These are phyloP conservation scores for Rhynchosporium graminicola DNA, from an alignment of 2,329 filamentous ascomycete species.

Conservation along the genomic window DNA sequence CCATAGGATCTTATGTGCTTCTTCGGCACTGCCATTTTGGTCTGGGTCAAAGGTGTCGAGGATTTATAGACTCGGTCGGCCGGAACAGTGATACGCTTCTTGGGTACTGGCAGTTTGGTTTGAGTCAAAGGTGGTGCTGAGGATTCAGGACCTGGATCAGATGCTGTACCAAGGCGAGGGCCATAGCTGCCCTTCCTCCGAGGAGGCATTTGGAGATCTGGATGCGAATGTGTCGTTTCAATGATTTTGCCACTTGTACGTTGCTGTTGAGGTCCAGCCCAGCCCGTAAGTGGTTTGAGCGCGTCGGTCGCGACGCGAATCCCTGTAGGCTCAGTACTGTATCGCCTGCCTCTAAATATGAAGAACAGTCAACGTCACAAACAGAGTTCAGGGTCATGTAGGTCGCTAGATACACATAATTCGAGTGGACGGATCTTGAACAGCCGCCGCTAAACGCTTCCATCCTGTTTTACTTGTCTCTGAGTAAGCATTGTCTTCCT, in stretches of 20 bases:
- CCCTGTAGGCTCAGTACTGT: background rate
- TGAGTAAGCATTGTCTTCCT: too few species aligned
- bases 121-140: background rate
- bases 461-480: too few species aligned
- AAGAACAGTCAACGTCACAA: background rate
- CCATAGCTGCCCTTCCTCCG: background rate
- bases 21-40: slow-evolving; percentile 29
- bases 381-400: too few species aligned
- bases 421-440: too few species aligned
- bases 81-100: slow-evolving; percentile 31
- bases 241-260: background rate
- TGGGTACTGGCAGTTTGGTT: slow-evolving; percentile 28
- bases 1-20: slow-evolving; percentile 35
- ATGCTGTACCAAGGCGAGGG: background rate
- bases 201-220: background rate
- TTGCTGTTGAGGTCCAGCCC: background rate
- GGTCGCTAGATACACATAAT: too few species aligned
- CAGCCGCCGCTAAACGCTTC: too few species aligned
- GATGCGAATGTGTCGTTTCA: background rate
- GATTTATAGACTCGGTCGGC: slow-evolving; percentile 35
- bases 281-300: background rate
- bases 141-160: background rate
- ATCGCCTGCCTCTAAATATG: background rate
- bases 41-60: slow-evolving; percentile 32
- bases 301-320: slow-evolving; percentile 10